Conservation (phyloP, 2,329 filamentous ascomycete genomes). For the Clarireedia hainanense region DNA sequence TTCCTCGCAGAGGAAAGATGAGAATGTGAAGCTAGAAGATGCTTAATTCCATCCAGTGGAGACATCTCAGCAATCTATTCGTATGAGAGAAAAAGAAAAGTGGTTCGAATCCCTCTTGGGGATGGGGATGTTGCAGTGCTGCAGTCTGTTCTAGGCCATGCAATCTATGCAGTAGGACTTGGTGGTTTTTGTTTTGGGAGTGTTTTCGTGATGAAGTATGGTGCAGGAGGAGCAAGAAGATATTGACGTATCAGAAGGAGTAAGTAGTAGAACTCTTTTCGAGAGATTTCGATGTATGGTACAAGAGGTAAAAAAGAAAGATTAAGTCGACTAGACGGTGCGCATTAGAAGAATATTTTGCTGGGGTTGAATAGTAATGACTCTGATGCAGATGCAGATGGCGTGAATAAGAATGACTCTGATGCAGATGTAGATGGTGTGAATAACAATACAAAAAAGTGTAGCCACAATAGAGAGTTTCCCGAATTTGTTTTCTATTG, state of each 20-base stretch:
- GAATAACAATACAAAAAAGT: slow-evolving; percentile 1
- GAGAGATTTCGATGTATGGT: not conserved
- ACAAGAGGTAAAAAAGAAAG: not conserved
- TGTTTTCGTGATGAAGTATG: not conserved
- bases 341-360: no score
- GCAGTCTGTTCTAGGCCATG: not conserved
- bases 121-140: not conserved
- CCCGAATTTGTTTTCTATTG: not conserved
- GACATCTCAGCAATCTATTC: slow-evolving; percentile 26
- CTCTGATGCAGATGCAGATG: no score
- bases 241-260: not conserved
- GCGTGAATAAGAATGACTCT: not conserved
- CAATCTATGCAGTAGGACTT: not conserved
- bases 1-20: slow-evolving; percentile 28
- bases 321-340: slow-evolving; percentile 4
- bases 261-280: not conserved
- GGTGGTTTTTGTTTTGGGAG: not conserved
- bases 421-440: not conserved
- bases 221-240: not conserved
- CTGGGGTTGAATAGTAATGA: no score
- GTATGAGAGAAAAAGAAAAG: not conserved
- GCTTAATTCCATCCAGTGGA: slow-evolving; percentile 27
- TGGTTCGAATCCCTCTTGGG: no score
- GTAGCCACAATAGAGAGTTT: slow-evolving; percentile 3
- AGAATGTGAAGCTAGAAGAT: slow-evolving; percentile 25